Base-by-base conservation (phyloP, 2,329 filamentous ascomycete species). In the Nemania diffusa region DNA sequence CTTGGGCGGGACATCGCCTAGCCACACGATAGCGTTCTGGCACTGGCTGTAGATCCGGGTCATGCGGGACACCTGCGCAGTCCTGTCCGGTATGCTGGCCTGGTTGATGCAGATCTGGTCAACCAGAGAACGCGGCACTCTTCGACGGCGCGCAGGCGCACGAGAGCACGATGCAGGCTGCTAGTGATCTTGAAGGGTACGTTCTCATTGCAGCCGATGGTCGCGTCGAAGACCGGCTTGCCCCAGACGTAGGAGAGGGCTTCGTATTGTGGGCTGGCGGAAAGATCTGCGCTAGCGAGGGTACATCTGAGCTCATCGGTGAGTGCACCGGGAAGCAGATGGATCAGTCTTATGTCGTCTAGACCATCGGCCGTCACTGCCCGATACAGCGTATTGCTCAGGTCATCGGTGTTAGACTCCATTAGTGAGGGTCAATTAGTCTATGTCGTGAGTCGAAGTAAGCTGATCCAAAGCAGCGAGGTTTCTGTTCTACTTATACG, bases 211-310 rank as follows among this genome's bases (percentile, higher is more conserved):
- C 62, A 64, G n/a, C 58, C 34, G 44, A 64, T 64, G 20, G 53
- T 64, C 42, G 42, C 53, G 53, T 64, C 62, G 53, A 64, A 58
- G 29, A 51, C 53, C 27, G 53, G 53, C 62, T 51, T 7, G 53
- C 62, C 62, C 62, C 62, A 64, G 62, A 64, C 62, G 55, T 64
- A 64, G 42, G 62, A 64, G 53, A 64, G 62, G 44, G 62, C 62
- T 64, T 64, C 62, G 32, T 57, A 64, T 24, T 55, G 32, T 24
- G 62, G 62, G 55, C 24, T 44, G 29, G 62, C 32, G 37, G 62
- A 58, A 44, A 64, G 62, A 44, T 58, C 55, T 17, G 62, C 62
- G 62, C 62, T n/a, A 32, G 56, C 46, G 44, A 64, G 53, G 40
- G 53, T 57, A 26, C 62, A 64, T 53, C 62, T 64, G 53, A 64